Conservation (phyloP, 371 early-diverging fungal species). For the Rhizomucor miehei region DNA sequence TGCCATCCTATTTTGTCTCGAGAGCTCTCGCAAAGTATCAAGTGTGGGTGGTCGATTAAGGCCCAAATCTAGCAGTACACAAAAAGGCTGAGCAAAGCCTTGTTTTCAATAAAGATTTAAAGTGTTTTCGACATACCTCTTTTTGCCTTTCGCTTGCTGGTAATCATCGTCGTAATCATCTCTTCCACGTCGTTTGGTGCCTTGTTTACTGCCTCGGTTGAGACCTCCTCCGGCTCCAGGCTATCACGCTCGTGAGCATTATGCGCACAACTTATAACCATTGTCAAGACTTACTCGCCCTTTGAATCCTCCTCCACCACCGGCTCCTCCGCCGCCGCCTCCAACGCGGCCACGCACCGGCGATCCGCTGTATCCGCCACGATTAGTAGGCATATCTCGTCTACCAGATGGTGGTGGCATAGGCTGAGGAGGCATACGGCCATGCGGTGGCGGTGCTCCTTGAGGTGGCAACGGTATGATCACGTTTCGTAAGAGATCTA, state of each 20-base stretch:
- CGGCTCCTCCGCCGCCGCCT: constrained; percentile 6
- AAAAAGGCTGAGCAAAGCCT: too few species aligned
- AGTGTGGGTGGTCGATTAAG: too few species aligned
- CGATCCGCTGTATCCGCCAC: constrained; percentile 31
- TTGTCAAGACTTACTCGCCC: constrained; percentile 19
- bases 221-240: background rate
- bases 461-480: constrained; percentile 41
- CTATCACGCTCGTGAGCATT: background rate
- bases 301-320: constrained; percentile 35
- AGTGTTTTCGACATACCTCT: background rate
- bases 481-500: constrained; percentile 50
- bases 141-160: background rate
- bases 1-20: too few species aligned
- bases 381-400: constrained; percentile 15
- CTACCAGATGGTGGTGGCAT: constrained; percentile 23
- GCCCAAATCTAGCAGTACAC: too few species aligned
- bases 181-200: constrained; percentile 44
- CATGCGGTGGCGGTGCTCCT: constrained; percentile 14
- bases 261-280: background rate
- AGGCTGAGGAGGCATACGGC: constrained; percentile 16
- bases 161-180: constrained; percentile 55
- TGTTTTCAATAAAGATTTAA: too few species aligned
- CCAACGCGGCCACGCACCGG: constrained; percentile 12
- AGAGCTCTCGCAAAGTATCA: too few species aligned
- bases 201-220: constrained; percentile 19